Evolutionary conservation across 129 eudicot species (phyloP), one percentile per base, ranked within the genome.

Genomic region (Helichrysum umbraculigerum): DNA sequence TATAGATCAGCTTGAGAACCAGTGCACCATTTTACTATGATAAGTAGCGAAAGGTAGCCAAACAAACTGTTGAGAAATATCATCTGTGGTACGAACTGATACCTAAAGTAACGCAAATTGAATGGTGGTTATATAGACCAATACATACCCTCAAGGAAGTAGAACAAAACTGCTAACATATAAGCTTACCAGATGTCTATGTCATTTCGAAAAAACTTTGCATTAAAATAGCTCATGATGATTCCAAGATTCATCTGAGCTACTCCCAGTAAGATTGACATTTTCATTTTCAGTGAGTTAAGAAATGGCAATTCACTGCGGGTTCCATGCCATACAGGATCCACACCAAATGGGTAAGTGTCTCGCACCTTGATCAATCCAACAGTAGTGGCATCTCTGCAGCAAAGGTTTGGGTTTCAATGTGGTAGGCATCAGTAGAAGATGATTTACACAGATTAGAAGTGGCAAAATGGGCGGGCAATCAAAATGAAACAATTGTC

Each of bases 231-330:
- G 79, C 98, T 92, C 68, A 92, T 60, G 47, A 89, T 71, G 81
- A 92, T 92, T 62, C 97, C 97, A 60, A 92, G 92, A 76, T 92
- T 92, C 97, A 92, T 92, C 82, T 92, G 98, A 59, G 88, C 92
- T 15, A 92, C 92, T 72, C 98, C 98, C 2, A 92, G 70, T 77
- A 92, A 86, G 79, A 92, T 92, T 39, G 98, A 92, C 96, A 92
- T 92, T 80, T 90, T 92, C 98, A 92, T 92, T 92, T 92, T 92
- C 76, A 92, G 47, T 65, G 98, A 92, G 86, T 92, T 90, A 10
- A 92, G 92, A 75, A 92, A 92, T 70, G 98, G 98, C 52, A 92
- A 81, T 80, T 92, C 98, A 83, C 98, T 92, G 39, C 96, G 98
- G 73, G 85, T 80, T 30, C 96, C 98, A 71, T 88, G 98, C 98